Conservation (phyloP, 2,329 filamentous ascomycete species). For the Davidsoniella virescens region DNA sequence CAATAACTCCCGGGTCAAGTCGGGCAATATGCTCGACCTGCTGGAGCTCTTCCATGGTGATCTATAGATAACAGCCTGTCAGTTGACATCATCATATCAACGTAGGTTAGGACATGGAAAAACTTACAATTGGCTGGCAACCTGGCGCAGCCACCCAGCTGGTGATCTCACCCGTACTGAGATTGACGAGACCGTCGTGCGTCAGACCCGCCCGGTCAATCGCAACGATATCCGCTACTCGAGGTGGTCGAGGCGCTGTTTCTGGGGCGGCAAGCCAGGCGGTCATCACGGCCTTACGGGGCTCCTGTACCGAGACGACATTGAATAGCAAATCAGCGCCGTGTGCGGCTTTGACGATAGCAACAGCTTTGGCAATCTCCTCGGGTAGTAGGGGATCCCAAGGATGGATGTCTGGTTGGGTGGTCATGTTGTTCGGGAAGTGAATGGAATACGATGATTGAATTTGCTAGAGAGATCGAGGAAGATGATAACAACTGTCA, state of each 20-base stretch:
- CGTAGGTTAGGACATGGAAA: neutral
- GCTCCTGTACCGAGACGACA: slow-evolving; percentile 70
- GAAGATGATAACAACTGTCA: too few relatives aligned
- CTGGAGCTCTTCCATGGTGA: slow-evolving; percentile 81
- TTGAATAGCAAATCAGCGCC: slow-evolving; percentile 64
- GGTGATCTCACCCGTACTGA: slow-evolving; percentile 48
- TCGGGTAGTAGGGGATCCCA: slow-evolving; percentile 57
- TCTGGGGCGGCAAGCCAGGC: slow-evolving; percentile 56
- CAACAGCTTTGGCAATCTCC: slow-evolving; percentile 59
- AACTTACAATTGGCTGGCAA: slow-evolving; percentile 59
- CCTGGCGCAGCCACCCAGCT: slow-evolving; percentile 62
- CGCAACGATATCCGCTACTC: slow-evolving; percentile 68
- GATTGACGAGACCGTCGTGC: slow-evolving; percentile 66
- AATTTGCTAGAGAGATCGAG: neutral
- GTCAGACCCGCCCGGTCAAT: slow-evolving; percentile 66
- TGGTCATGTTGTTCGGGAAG: neutral
- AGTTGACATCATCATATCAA: too few relatives aligned
- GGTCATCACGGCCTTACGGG: slow-evolving; percentile 69
- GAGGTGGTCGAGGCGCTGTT: slow-evolving; percentile 42
- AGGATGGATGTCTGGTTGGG: slow-evolving; percentile 31
- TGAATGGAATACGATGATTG: too few relatives aligned
- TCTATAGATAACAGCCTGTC: slow-evolving; percentile 27
- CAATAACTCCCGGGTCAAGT: slow-evolving; percentile 71
- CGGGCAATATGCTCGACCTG: slow-evolving; percentile 61
- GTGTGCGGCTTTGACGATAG: slow-evolving; percentile 52